These are phyloP conservation scores for Hypomyces perniciosus DNA, from an alignment of 2,329 filamentous ascomycete genomes.

Conservation along the genomic window DNA sequence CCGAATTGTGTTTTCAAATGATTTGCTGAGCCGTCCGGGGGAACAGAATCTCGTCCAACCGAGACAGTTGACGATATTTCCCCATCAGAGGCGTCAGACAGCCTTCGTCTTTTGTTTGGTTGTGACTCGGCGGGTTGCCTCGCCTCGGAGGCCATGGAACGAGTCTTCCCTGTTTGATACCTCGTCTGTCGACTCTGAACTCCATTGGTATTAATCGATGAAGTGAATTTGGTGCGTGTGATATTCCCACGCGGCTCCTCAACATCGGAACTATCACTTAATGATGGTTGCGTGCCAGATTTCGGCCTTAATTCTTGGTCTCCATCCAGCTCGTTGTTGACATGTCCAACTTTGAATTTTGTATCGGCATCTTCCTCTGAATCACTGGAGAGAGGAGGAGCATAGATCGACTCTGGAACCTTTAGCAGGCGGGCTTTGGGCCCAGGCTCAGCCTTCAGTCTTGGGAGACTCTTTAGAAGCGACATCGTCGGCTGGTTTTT, in stretches of 20 bases:
- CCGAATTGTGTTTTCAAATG: conserved; percentile 20
- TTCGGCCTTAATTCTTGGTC: conserved; percentile 5
- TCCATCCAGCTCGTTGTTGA: conserved; percentile 13
- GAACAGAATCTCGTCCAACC: neutral
- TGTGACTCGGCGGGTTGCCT: neutral
- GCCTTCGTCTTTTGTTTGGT: conserved; percentile 12
- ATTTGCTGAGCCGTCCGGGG: conserved; percentile 15
- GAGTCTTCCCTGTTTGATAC: neutral
- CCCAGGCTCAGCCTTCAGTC: neutral
- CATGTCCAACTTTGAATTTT: no score
- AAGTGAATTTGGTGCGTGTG: conserved; percentile 26
- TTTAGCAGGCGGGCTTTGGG: neutral
- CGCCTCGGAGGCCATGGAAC: neutral
- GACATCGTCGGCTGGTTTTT: conserved; percentile 6
- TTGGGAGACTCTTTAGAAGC: conserved; percentile 15
- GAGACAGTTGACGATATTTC: conserved; percentile 3
- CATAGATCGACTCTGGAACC: conserved; percentile 9
- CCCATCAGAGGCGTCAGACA: conserved; percentile 8
- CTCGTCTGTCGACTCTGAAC: neutral
- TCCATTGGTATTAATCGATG: neutral
- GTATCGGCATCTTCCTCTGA: conserved; percentile 9
- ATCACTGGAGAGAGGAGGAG: conserved; percentile 25
- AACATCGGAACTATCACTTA: conserved; percentile 22
- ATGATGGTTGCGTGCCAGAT: neutral
- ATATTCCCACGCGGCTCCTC: conserved; percentile 27